Percentiles rank a stretch among this genome's conserved stretches.
Conservation (phyloP, 139 green algal species). For the Volvox reticuliferus region DNA sequence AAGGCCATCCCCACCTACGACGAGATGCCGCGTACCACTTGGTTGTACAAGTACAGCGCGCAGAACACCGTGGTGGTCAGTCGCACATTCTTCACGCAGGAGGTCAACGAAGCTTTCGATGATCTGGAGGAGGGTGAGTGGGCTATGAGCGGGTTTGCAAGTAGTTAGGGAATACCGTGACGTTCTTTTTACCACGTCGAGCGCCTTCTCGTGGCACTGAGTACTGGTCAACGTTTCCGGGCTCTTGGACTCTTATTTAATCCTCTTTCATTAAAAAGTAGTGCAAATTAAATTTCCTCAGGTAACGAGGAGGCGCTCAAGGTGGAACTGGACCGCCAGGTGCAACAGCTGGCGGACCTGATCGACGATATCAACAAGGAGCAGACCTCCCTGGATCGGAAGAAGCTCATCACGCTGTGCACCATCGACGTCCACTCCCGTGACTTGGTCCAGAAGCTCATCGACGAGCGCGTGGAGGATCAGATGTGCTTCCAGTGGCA, state of each 20-base stretch:
- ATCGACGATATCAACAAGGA: conserved; percentile 84
- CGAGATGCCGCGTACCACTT: conserved; percentile 75
- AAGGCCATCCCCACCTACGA: conserved; percentile 82
- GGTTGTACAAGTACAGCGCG: conserved; percentile 88
- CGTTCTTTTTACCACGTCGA: too few species aligned
- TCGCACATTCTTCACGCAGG: conserved; percentile 92
- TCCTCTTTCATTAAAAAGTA: too few species aligned
- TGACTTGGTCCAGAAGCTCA: conserved; percentile 76
- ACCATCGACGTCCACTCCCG: conserved; percentile 89
- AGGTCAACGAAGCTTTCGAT: conserved; percentile 86
- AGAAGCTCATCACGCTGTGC: conserved; percentile 89
- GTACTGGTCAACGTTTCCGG: conserved; percentile 55
- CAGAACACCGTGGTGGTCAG: conserved; percentile 93
- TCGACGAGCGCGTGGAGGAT: conserved; percentile 61
- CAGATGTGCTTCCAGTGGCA: conserved; percentile 85
- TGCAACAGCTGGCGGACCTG: conserved; percentile 87
- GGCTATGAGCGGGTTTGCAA: conserved; percentile 46
- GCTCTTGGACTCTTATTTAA: too few species aligned
- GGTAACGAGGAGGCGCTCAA: conserved; percentile 95
- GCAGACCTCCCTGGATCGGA: conserved; percentile 71
- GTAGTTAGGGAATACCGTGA: too few species aligned
- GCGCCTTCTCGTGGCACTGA: too few species aligned
- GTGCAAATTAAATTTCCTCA: neutral
- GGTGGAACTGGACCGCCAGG: conserved; percentile 73
- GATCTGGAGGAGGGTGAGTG: conserved; percentile 73